Conservation (phyloP, 495 filamentous ascomycete genomes). For the Aspergillus sparsus region DNA sequence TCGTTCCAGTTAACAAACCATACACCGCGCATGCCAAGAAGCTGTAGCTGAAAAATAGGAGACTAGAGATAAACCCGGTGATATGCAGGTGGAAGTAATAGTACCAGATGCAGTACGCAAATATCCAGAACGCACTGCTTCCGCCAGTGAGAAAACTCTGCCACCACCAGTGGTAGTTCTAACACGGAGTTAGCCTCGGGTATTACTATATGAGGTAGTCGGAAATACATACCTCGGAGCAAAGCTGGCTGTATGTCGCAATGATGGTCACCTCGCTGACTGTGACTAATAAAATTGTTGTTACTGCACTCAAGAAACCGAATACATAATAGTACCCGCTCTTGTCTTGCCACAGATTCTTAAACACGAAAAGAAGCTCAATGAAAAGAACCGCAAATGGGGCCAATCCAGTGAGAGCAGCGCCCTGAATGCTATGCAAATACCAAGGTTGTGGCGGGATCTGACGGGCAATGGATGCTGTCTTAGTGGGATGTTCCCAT, state of each 20-base stretch:
- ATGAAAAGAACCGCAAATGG: constrained; percentile 95
- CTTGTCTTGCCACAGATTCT: constrained; percentile 90
- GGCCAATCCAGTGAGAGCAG: constrained; percentile 76
- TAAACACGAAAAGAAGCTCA: constrained; percentile 90
- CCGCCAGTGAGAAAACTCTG: constrained; percentile 84
- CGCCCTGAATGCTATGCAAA: constrained; percentile 58
- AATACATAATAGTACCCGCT: constrained; percentile 95
- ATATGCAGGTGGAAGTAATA: constrained; percentile 82
- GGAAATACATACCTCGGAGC: constrained; percentile 59
- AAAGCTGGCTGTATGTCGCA: constrained; percentile 83
- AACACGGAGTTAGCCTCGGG: constrained; percentile 21
- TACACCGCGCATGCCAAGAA: constrained; percentile 81
- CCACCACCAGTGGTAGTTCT: constrained; percentile 98
- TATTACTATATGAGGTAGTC: neutral
- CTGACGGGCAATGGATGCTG: constrained; percentile 69
- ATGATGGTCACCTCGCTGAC: constrained; percentile 90
- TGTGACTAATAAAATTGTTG: constrained; percentile 71
- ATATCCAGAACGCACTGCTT: constrained; percentile 81
- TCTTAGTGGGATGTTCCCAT: constrained; percentile 90
- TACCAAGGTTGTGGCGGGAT: constrained; percentile 85
- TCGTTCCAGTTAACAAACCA: constrained; percentile 79
- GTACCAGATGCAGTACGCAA: constrained; percentile 84
- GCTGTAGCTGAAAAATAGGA: constrained; percentile 88
- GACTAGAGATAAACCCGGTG: constrained; percentile 72
- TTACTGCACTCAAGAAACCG: constrained; percentile 81